A percentile compares a stretch with the other conserved stretches of the same genome.
These are phyloP conservation scores for Teratosphaeria nubilosa DNA, from an alignment of 2,329 filamentous ascomycete genomes.

Conservation along the genomic window DNA sequence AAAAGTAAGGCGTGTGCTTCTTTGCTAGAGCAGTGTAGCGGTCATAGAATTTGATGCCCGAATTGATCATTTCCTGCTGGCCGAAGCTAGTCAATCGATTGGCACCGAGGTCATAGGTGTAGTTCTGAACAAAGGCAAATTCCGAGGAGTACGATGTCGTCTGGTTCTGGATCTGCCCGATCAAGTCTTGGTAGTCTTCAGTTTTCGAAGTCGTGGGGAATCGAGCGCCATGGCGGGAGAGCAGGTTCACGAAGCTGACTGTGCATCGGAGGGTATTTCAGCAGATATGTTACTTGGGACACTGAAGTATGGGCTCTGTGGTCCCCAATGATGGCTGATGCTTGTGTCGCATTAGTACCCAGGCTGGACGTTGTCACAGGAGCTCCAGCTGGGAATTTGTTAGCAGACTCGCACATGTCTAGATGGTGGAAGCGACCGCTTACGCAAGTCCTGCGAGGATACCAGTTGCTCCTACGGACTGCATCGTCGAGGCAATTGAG, in stretches of 20 bases:
- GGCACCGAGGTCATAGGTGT: slow-evolving; percentile 59
- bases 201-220: slow-evolving; percentile 66
- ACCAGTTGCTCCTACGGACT: neutral
- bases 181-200: slow-evolving; percentile 49
- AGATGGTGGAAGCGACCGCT: neutral
- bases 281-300: slow-evolving; percentile 56
- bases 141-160: slow-evolving; percentile 47
- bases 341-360: slow-evolving; percentile 55
- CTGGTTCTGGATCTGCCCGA: slow-evolving; percentile 55
- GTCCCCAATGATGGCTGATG: slow-evolving; percentile 56
- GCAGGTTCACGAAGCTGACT: slow-evolving; percentile 67
- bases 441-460: neutral
- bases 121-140: slow-evolving; percentile 62
- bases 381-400: neutral
- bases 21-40: slow-evolving; percentile 58
- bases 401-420: neutral
- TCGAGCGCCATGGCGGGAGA: slow-evolving; percentile 77
- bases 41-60: slow-evolving; percentile 64
- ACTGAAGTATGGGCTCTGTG: slow-evolving; percentile 63
- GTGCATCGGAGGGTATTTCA: slow-evolving; percentile 55
- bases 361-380: slow-evolving; percentile 22
- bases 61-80: slow-evolving; percentile 59
- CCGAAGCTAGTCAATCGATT: slow-evolving; percentile 62
- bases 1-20: slow-evolving; percentile 55
- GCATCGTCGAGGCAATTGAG: neutral